Base-by-base conservation (phyloP, 345 rosid species). In the Eutrema japonicum region DNA sequence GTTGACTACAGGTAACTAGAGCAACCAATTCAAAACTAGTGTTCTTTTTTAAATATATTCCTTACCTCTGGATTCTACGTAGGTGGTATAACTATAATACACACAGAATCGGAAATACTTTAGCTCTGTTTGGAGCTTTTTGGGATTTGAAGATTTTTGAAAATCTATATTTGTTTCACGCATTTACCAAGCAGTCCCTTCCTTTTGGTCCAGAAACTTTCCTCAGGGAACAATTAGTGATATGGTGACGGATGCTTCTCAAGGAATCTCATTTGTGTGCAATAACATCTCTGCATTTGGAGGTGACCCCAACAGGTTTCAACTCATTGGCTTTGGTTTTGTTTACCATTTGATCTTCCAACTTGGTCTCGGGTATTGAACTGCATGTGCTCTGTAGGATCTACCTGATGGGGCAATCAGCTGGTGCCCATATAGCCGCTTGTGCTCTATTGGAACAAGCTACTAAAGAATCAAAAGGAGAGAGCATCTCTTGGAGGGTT, bases 381-480 rank as follows among this genome's bases (percentile, higher is more conserved):
- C 64, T 49, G 50, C 60, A 63, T 45, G 27, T 66, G 56, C 47
- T 67, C 75, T 71, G 56, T 74, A 92, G 99, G 88, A 84, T 92
- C 73, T 95, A 87, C 80, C 78, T 95, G 62, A 92, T 90, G 99
- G 99, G 99, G 27, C 99, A 95, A 80, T 95, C 98, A 52, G 99
- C 99, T 63, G 99, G 98, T 59, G 98, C 96, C 45, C 99, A 95
- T 79, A 90, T 95, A 67, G 85, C 98, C 62, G 89, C 94, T 30
- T 92, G 99, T 81, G 84, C 84, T 75, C 88, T 95, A 13, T 61
- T 95, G 78, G 92, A 95, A 69, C 99, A 94, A 84, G 93, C 97
- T 64, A 78, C 86, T 64, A 91, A 87, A 82, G 97, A 94, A 86
- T 81, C 88, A 51, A 70, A 68, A 53, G 85, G 83, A 72, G 96